Evolutionary conservation across 2,329 filamentous ascomycete species (phyloP).

Genomic region (Mycosphaerelloides madeirae): DNA sequence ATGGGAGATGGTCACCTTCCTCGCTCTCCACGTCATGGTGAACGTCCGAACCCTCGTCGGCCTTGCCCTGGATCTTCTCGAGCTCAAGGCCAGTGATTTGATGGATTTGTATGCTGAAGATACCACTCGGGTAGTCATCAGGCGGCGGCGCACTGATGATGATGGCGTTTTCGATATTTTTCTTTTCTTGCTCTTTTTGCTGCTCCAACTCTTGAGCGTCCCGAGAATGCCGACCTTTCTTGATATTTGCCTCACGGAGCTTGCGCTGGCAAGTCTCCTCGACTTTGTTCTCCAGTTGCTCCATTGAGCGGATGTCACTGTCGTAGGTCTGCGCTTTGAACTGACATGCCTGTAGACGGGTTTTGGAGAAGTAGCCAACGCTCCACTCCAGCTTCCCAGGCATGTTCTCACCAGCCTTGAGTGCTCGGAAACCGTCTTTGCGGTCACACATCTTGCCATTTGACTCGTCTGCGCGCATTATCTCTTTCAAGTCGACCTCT

Average conservation of each 20-base stretch:
- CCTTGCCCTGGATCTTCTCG: constrained; percentile 52
- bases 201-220: constrained; percentile 56
- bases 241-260: constrained; percentile 59
- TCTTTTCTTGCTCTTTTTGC: constrained; percentile 63
- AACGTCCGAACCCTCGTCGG: constrained; percentile 43
- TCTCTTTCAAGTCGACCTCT: constrained; percentile 60
- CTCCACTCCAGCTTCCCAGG: constrained; percentile 66
- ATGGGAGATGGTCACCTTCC: constrained; percentile 60
- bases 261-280: constrained; percentile 53
- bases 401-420: constrained; percentile 63
- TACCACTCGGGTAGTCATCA: constrained; percentile 57
- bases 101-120: constrained; percentile 67
- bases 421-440: constrained; percentile 60
- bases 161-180: constrained; percentile 54
- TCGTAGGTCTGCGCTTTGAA: constrained; percentile 58
- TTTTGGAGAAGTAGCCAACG: constrained; percentile 67
- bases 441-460: constrained; percentile 60
- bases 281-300: constrained; percentile 57
- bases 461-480: constrained; percentile 58
- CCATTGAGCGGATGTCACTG: constrained; percentile 51
- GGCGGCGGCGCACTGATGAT: constrained; percentile 64
- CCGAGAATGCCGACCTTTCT: constrained; percentile 43
- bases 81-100: constrained; percentile 67
- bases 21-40: constrained; percentile 54
- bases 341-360: constrained; percentile 58